phyloP scores from a whole-genome alignment of 2,329 filamentous ascomycete genomes.

The Aspergillus fumigatus region DNA sequence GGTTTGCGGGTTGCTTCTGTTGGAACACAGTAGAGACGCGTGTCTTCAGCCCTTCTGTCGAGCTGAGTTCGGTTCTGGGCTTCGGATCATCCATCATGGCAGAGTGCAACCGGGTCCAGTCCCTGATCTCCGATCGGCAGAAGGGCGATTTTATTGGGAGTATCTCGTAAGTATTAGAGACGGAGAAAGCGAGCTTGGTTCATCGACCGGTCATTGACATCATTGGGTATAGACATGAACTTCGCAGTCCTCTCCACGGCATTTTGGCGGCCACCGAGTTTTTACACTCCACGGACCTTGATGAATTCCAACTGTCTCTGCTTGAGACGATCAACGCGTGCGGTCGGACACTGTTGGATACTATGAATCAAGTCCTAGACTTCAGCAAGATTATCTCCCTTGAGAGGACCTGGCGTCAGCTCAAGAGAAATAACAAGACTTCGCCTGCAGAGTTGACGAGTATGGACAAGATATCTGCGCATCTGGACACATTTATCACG shows the following conservation, averaged over 20 bases:
- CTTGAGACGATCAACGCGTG: conserved; percentile 40
- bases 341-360: conserved; percentile 40
- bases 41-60: conserved; percentile 34
- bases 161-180: conserved; percentile 28
- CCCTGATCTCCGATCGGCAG: conserved; percentile 39
- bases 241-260: conserved; percentile 41
- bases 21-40: conserved; percentile 37
- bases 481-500: conserved; percentile 30
- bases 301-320: conserved; percentile 38
- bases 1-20: conserved; percentile 45
- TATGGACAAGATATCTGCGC: conserved; percentile 28
- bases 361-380: conserved; percentile 43
- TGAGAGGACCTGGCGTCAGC: conserved; percentile 33
- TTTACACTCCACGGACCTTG: conserved; percentile 34
- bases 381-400: conserved; percentile 51
- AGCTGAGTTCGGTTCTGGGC: conserved; percentile 38
- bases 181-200: neutral
- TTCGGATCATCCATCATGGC: conserved; percentile 42
- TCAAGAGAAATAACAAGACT: conserved; percentile 24
- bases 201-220: neutral
- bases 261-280: conserved; percentile 42
- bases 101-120: conserved; percentile 40
- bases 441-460: conserved; percentile 23
- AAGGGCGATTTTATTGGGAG: conserved; percentile 43
- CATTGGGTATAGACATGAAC: conserved; percentile 29